Base-by-base conservation (phyloP, 2,329 filamentous ascomycete species). In the Ampelomyces quisqualis region DNA sequence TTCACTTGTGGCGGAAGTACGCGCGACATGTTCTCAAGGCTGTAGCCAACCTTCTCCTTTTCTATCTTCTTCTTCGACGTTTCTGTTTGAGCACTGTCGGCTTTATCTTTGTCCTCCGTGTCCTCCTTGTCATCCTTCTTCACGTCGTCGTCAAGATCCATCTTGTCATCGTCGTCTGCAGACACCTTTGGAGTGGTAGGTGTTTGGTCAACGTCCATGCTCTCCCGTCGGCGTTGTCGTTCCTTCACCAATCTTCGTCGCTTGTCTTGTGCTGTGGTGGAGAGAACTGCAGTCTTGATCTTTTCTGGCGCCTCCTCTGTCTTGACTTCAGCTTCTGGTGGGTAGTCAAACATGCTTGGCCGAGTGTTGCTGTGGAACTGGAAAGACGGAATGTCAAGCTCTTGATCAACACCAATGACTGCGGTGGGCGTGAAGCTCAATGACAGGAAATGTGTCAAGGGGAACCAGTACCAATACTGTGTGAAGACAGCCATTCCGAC, bases 401-500 rank as follows among this genome's bases (percentile, higher is more conserved):
- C 88, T 62, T 94, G 86, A 65, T 98, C 90, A 18, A 98, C 82
- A 45, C 88, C 91, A 57, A 97, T 96, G 62, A 98, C 87, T 1
- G 93, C 87, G 1, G 94, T 98, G 1, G 93, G 93, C n/a, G 88
- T 90, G 72, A 98, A 97, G 61, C 89, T 90, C 47, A 98, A 78
- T 1, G 91, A 94, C 43, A 98, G 70, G 81, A 98, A 98, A 72
- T 98, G 93, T 20, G 93, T 95, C 60, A 97, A 86, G 45, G 93
- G 93, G 81, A 98, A 98, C 93, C 93, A 98, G 76, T 98, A 98
- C 93, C 93, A 98, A 76, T 98, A 98, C 69, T 98, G 93, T 7
- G 90, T 95, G 73, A 98, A 98, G 38, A 98, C 87, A 19, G 90
- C 91, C 84, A 95, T 95, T 55, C 93, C 94, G 13, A 98, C 90